phyloP scores from a whole-genome alignment of 164 flowering plant species.

The Pachysandra terminalis region DNA sequence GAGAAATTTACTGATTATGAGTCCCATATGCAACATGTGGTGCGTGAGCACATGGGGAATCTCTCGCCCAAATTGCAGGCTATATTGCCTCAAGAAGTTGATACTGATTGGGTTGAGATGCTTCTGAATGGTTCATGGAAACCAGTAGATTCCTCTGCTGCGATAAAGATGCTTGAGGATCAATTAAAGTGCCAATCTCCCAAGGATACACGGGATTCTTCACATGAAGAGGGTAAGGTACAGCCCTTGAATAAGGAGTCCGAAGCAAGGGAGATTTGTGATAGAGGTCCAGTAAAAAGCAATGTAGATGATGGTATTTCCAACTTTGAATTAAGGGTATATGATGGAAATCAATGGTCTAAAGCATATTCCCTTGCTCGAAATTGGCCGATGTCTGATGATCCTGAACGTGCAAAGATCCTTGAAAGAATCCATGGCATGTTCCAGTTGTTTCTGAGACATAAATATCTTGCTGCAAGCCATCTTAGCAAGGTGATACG shows the following conservation, averaged over 20 bases:
- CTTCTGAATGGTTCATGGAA: conserved; percentile 76
- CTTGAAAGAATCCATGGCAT: conserved; percentile 63
- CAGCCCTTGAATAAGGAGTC: conserved; percentile 7
- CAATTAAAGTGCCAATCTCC: conserved; percentile 35
- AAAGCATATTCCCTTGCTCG: conserved; percentile 27
- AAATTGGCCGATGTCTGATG: conserved; percentile 78
- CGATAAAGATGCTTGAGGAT: conserved; percentile 55
- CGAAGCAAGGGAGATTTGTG: conserved; percentile 23
- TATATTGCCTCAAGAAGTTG: conserved; percentile 62
- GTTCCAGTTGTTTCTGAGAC: conserved; percentile 64
- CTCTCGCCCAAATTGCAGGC: conserved; percentile 63
- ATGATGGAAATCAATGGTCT: conserved; percentile 33
- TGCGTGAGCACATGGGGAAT: conserved; percentile 76
- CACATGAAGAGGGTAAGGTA: conserved; percentile 33
- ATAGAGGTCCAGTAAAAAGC: conserved; percentile 24
- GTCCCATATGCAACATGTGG: conserved; percentile 66
- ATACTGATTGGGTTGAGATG: conserved; percentile 79
- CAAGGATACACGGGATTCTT: conserved; percentile 53
- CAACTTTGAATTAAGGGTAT: conserved; percentile 34
- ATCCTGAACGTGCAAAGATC: conserved; percentile 72
- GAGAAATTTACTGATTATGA: conserved; percentile 65
- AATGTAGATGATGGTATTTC: conserved; percentile 26
- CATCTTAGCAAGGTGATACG: conserved; percentile 80
- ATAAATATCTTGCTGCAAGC: conserved; percentile 71
- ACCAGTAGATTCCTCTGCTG: conserved; percentile 69